A percentile compares a stretch with the other conserved stretches of the same genome.
These are phyloP conservation scores for Allomyces javanicus DNA, from an alignment of 192 early-diverging fungal species.

Conservation along the genomic window DNA sequence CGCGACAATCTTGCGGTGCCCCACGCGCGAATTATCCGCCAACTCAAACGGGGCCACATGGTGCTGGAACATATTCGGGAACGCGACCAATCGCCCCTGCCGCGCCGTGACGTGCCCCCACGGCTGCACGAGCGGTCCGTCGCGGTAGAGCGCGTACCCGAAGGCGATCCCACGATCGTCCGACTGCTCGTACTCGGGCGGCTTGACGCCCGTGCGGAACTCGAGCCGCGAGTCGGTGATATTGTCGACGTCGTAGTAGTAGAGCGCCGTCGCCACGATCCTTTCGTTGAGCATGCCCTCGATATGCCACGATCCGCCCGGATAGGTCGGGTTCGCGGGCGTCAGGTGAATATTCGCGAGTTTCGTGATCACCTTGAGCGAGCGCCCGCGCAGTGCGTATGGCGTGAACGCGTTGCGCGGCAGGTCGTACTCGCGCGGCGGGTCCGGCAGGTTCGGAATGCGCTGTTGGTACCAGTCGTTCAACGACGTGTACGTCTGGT, in stretches of 20 bases:
- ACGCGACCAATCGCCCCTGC: slow-evolving; percentile 41
- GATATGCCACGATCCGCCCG: slow-evolving; percentile 40
- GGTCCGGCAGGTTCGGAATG: slow-evolving; percentile 3
- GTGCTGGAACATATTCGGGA: slow-evolving; percentile 57
- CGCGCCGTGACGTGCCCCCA: slow-evolving; percentile 21
- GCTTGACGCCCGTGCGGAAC: slow-evolving; percentile 21
- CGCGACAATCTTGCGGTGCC: slow-evolving; percentile 40
- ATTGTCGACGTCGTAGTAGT: slow-evolving; percentile 50
- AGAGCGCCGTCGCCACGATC: slow-evolving; percentile 52
- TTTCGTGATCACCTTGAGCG: slow-evolving; percentile 46
- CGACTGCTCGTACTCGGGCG: slow-evolving; percentile 10
- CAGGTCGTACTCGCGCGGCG: background rate
- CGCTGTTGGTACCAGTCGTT: slow-evolving; percentile 16
- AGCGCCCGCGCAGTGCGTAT: slow-evolving; percentile 13
- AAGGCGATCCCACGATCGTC: slow-evolving; percentile 9
- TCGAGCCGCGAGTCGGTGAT: slow-evolving; percentile 33
- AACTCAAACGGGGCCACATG: slow-evolving; percentile 37
- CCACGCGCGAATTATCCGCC: slow-evolving; percentile 31
- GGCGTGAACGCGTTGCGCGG: slow-evolving; percentile 3
- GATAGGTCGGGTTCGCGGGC: slow-evolving; percentile 35
- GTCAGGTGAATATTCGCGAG: slow-evolving; percentile 45
- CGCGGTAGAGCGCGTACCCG: slow-evolving; percentile 21
- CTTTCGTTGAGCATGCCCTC: slow-evolving; percentile 50
- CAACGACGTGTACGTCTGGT: slow-evolving; percentile 7
- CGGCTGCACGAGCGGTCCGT: slow-evolving; percentile 13